phyloP scores from a whole-genome alignment of 306 rosid species.

The Styphnolobium japonicum region DNA sequence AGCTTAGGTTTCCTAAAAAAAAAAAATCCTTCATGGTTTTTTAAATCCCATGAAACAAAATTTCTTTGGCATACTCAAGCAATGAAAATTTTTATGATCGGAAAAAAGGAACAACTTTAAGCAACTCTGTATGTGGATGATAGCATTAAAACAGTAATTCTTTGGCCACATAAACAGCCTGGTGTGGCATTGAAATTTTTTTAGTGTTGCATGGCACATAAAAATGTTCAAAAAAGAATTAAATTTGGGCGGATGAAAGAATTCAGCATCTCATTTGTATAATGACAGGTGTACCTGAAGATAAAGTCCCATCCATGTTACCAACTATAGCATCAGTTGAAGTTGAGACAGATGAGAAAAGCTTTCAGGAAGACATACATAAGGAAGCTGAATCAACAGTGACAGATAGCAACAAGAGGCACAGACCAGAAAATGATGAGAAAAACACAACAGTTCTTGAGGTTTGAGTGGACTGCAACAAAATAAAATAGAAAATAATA shows the following conservation, averaged over 20 bases:
- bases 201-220: not conserved
- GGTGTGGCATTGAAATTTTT: not conserved
- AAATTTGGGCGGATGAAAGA: not conserved
- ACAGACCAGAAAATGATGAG: conserved; percentile 10
- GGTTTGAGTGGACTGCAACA: conserved; percentile 17
- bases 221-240: not conserved
- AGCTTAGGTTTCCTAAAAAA: too few species aligned
- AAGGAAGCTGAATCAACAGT: conserved; percentile 16
- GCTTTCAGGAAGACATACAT: conserved; percentile 10
- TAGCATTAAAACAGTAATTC: not conserved
- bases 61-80: not conserved
- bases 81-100: not conserved
- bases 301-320: not conserved
- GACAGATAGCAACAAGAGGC: not conserved
- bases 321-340: not conserved
- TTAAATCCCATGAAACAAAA: too few species aligned
- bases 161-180: not conserved
- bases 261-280: not conserved
- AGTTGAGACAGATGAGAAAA: not conserved
- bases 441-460: not conserved
- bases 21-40: too few species aligned
- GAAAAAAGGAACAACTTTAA: not conserved
- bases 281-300: conserved; percentile 15
- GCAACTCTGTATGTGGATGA: not conserved
- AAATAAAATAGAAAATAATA: not conserved